Evolutionary conservation across 192 early-diverging fungal genomes (phyloP), one percentile per base, ranked within the genome.

Genomic region (Coemansia sp.): DNA sequence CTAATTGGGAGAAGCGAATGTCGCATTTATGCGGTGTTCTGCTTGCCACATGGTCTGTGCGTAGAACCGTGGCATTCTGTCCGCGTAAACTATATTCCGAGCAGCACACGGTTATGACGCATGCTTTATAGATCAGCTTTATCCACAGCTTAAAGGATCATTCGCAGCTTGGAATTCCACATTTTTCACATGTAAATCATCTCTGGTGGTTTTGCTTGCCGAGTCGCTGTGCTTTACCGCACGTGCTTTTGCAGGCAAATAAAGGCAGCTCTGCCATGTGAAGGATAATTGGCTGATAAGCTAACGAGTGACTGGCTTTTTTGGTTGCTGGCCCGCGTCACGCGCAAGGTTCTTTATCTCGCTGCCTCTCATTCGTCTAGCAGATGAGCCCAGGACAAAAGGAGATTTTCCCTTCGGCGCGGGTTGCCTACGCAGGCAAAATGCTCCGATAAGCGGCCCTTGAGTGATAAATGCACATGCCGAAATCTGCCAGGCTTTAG

Each of bases 381-480:
- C 58, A 19, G 26, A n/a, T 16, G 26, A 4, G 19, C 21, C n/a
- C 27, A 7, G 12, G 23, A 41, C 53, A 64, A 45, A 65, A 65
- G 64, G 64, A 19, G 64, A 45, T 48, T 65, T 21, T 47, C 56
- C 17, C 39, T 22, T 41, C 39, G 41, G 23, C 14, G 7, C 21
- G 27, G 39, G 22, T 35, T 35, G 31, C 31, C 31, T 35, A 9
- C 31, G 31, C 6, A 35, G 31, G 31, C 31, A 48, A 62, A 70
- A 70, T 64, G 55, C 68, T 70, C 68, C 68, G 68, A 70, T 70
- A 70, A 70, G 68, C 51, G 43, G 27, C 43, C 17, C 22, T 35
- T 22, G n/a, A 6, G 16, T 9, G 49, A 50, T 50, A 50, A 50
- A 21, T 50, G 49, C 49, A 50, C 49, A 50, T 50, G 49, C 22